Base-by-base conservation (phyloP, 2,329 filamentous ascomycete genomes). In the Metarhizium album region DNA sequence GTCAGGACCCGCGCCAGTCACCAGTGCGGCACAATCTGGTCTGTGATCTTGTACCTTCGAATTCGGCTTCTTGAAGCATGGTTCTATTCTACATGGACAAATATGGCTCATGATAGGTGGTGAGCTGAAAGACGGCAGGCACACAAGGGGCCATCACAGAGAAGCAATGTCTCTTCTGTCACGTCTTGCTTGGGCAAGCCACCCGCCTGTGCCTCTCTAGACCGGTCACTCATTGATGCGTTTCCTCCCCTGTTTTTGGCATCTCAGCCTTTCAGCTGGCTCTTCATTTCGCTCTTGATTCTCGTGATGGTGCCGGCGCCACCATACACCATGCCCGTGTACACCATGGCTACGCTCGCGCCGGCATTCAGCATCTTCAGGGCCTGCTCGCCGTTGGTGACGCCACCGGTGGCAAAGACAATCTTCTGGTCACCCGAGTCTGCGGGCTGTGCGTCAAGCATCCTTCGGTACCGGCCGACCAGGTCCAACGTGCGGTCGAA, bases 371-470 rank as follows among this genome's bases (percentile, higher is more conserved):
- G 74, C 6, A 91, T 80, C 68, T 87, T 76, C 14, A 87, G 71
- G 8, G 89, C 94, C 69, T 97, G 85, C 55, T 85, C 77, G 4
- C 93, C 93, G 57, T 85, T 91, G 1, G 86, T 93, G 62, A 98
- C 91, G 18, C 93, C 93, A 1, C 93, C 93, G 0, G 89, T 93
- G 0, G 91, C 91, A 64, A 97, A 97, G 54, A 98, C 86, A 48
- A 90, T 83, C 70, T 95, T 95, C 46, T 76, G 76, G 53, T 55
- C 13, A n/a, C 63, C 60, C 18, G 64, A 60, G 23, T 61, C 57
- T 37, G 60, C 60, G 2, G 65, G 59, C 49, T 70, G 66, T 31
- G 74, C 67, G 55, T 87, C 83, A 31, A 91, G 72, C 62, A 83
- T 72, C 59, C 75, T 74, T 51, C 90, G 79, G 68, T 97, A 98